These are phyloP conservation scores for Tetracladium setigerum DNA, from an alignment of 495 filamentous ascomycete species.

Conservation along the genomic window DNA sequence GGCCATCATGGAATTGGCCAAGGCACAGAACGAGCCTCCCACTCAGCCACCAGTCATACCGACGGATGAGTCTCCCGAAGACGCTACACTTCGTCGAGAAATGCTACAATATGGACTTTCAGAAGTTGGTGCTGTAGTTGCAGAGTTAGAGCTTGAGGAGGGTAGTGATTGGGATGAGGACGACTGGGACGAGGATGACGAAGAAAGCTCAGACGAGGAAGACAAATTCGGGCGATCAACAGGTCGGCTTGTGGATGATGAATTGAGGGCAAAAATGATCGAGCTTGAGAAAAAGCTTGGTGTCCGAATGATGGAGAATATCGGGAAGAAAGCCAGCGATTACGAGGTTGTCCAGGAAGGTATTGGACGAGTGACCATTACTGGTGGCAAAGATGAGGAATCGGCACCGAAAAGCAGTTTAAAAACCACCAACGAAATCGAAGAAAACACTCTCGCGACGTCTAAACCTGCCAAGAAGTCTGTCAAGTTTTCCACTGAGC, in stretches of 20 bases:
- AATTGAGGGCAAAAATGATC: slow-evolving; percentile 72
- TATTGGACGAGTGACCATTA: slow-evolving; percentile 32
- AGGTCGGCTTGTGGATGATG: slow-evolving; percentile 52
- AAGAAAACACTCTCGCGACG: neutral
- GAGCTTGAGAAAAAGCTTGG: slow-evolving; percentile 72
- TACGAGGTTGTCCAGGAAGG: slow-evolving; percentile 24
- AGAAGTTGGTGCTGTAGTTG: slow-evolving; percentile 84
- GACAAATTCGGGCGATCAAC: slow-evolving; percentile 64
- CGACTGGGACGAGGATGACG: slow-evolving; percentile 47
- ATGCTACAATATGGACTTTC: slow-evolving; percentile 86
- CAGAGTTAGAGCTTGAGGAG: slow-evolving; percentile 84
- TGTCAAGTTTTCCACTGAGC: slow-evolving; percentile 64
- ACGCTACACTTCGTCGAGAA: slow-evolving; percentile 71
- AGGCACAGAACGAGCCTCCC: slow-evolving; percentile 30
- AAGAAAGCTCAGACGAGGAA: slow-evolving; percentile 46
- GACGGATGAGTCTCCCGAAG: slow-evolving; percentile 67
- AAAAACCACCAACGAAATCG: neutral
- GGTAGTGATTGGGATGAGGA: slow-evolving; percentile 44
- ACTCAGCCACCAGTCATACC: slow-evolving; percentile 35
- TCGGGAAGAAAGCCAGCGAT: slow-evolving; percentile 35
- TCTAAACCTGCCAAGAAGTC: slow-evolving; percentile 49
- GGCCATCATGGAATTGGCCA: slow-evolving; percentile 39
- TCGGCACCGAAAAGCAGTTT: neutral
- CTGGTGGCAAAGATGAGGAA: slow-evolving; percentile 7
- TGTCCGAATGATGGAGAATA: slow-evolving; percentile 44